Evolutionary conservation across 1,284 basidiomycete genomes (phyloP).

Genomic region (Puccinia polysora): DNA sequence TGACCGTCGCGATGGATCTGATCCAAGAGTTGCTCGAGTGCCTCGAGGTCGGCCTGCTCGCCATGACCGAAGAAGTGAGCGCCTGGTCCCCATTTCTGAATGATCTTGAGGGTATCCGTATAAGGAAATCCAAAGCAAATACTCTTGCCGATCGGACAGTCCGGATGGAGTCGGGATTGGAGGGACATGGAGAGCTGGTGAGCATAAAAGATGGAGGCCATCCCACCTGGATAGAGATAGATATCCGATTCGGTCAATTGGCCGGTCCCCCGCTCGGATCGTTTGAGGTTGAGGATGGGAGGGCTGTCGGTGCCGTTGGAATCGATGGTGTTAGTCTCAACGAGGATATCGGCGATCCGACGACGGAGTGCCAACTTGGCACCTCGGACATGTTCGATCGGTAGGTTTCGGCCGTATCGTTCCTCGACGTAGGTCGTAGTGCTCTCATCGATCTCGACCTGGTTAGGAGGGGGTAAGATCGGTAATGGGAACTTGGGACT

Average conservation of each 20-base stretch:
- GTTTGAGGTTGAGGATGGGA: slow-evolving; percentile 53
- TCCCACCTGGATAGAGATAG: slow-evolving; percentile 24
- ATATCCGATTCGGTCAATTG: slow-evolving; percentile 60
- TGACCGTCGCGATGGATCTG: slow-evolving; percentile 55
- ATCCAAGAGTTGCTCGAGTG: slow-evolving; percentile 65
- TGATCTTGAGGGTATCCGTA: slow-evolving; percentile 91
- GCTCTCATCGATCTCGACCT: slow-evolving; percentile 55
- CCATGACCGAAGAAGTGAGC: slow-evolving; percentile 85
- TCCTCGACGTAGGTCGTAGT: slow-evolving; percentile 71
- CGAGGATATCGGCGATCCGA: slow-evolving; percentile 79
- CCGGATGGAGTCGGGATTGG: background rate
- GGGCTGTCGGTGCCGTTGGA: slow-evolving; percentile 56
- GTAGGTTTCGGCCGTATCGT: slow-evolving; percentile 88
- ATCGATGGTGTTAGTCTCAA: slow-evolving; percentile 54
- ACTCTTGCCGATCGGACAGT: slow-evolving; percentile 45
- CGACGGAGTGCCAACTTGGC: slow-evolving; percentile 82
- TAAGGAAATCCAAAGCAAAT: slow-evolving; percentile 74
- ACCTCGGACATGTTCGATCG: slow-evolving; percentile 65
- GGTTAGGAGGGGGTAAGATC: background rate
- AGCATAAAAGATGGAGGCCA: slow-evolving; percentile 20
- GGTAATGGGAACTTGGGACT: background rate
- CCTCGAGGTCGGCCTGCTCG: slow-evolving; percentile 68
- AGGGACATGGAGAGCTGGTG: slow-evolving; percentile 25
- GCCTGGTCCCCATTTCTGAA: slow-evolving; percentile 95
- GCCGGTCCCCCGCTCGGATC: slow-evolving; percentile 56